Evolutionary conservation across 2,329 filamentous ascomycete genomes (phyloP), one percentile per base, ranked within the genome.

Genomic region (Claviceps sp.): DNA sequence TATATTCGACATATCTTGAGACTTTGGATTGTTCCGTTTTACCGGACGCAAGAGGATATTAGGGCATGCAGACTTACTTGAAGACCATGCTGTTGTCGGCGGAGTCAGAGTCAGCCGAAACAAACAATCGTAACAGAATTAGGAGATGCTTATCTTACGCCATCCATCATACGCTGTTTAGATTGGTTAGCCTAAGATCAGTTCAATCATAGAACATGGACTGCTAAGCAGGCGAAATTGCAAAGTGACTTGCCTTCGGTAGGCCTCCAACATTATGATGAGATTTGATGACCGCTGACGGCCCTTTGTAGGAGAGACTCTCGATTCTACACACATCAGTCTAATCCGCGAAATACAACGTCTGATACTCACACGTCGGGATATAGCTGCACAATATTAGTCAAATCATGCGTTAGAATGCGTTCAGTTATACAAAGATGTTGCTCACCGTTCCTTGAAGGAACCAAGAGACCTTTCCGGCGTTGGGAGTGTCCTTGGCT

Each of bases 401-500:
- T 34, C 13, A 34, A 16, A n/a, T 17, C 22, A 14, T 20, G 8
- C 47, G 36, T 49, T 5, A 5, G 37, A 17, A 11, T 20, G 23
- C n/a, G 17, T 22, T 37, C 9, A 13, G 7, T 23, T 9, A 9
- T 8, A 26, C 6, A 20, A 22, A 14, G 39, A 13, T 20, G 9
- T 2, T 3, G 67, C 88, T 91, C 23, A 93, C 74, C 8, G 87
- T 93, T 17, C 89, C 88, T 69, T 96, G 90, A 9, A 96, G 75
- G 62, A 96, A 86, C 77, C 80, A 96, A 60, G 88, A 80, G 40
- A 96, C 85, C 60, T 85, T 82, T 37, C 86, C 87, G n/a, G 81
- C 82, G 50, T 76, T 74, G 1, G 75, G 67, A 0, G 83, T 83
- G 62, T 83, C 74, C 56, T 81, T 78, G 0, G 86, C 86, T 29